phyloP scores from a whole-genome alignment of 2,329 filamentous ascomycete species.

The Fusarium denticulatum region DNA sequence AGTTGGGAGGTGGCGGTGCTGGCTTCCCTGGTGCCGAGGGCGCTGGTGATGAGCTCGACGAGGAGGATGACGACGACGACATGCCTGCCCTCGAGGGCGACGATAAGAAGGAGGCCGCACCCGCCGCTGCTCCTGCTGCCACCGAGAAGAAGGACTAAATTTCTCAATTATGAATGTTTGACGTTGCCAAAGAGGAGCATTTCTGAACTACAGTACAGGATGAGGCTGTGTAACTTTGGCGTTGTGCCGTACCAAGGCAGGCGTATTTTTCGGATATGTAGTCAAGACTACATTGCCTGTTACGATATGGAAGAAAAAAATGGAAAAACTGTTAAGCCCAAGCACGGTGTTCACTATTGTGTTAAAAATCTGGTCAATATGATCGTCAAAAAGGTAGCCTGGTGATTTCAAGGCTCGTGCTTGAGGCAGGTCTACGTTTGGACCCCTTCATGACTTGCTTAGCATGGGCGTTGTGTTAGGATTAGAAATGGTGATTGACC shows the following conservation, averaged over 20 bases:
- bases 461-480: background rate
- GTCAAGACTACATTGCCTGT: constrained; percentile 31
- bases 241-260: constrained; percentile 36
- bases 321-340: constrained; percentile 34
- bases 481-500: background rate
- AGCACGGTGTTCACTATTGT: constrained; percentile 1
- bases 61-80: constrained; percentile 78
- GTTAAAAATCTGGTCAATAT: background rate
- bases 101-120: constrained; percentile 54
- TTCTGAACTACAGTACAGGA: constrained; percentile 36
- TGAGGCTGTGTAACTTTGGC: constrained; percentile 37
- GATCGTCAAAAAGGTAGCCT: background rate
- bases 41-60: constrained; percentile 59
- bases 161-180: constrained; percentile 27
- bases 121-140: constrained; percentile 45
- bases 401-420: background rate
- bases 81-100: constrained; percentile 83
- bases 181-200: constrained; percentile 30
- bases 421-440: background rate
- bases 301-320: constrained; percentile 40
- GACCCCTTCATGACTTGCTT: background rate
- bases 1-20: constrained; percentile 73
- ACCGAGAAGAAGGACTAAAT: constrained; percentile 53
- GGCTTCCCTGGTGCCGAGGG: constrained; percentile 66
- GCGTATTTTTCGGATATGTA: constrained; percentile 35